These are phyloP conservation scores for Arabis alpina DNA, from an alignment of 345 rosid species.

Conservation along the genomic window DNA sequence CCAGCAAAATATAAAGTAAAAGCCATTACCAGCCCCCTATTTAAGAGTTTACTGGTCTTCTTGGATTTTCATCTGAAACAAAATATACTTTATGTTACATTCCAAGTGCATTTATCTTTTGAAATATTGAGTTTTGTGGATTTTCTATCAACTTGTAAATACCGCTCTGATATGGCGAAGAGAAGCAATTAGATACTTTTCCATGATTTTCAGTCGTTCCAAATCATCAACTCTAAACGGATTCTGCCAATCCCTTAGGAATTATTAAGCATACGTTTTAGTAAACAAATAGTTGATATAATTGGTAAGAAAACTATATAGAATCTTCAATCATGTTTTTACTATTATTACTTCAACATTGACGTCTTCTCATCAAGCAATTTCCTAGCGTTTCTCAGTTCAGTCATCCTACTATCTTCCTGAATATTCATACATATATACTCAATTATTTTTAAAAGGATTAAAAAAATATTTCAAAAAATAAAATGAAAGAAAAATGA, in stretches of 20 bases:
- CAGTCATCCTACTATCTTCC: not conserved
- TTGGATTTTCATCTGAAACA: not conserved
- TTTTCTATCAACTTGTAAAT: not conserved
- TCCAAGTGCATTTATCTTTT: not conserved
- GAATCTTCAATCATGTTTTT: too few relatives aligned
- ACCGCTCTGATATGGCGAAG: not conserved
- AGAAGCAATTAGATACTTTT: not conserved
- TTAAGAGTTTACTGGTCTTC: not conserved
- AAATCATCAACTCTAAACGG: conserved; percentile 9
- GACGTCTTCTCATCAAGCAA: not conserved
- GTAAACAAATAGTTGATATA: too few relatives aligned
- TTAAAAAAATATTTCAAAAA: too few relatives aligned
- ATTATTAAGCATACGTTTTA: not conserved
- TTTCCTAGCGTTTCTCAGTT: not conserved
- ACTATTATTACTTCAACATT: conserved; percentile 17
- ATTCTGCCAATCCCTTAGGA: conserved; percentile 11
- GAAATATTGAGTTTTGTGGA: not conserved
- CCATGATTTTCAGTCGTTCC: conserved; percentile 14
- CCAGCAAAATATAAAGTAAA: too few relatives aligned
- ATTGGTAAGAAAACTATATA: too few relatives aligned
- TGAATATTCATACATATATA: not conserved
- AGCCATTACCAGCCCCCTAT: too few relatives aligned
- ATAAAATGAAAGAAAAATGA: too few relatives aligned
- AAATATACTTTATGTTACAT: not conserved
- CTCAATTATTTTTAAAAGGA: too few relatives aligned